phyloP scores from a whole-genome alignment of 2,329 filamentous ascomycete species.

The Zymoseptoria brevis region DNA sequence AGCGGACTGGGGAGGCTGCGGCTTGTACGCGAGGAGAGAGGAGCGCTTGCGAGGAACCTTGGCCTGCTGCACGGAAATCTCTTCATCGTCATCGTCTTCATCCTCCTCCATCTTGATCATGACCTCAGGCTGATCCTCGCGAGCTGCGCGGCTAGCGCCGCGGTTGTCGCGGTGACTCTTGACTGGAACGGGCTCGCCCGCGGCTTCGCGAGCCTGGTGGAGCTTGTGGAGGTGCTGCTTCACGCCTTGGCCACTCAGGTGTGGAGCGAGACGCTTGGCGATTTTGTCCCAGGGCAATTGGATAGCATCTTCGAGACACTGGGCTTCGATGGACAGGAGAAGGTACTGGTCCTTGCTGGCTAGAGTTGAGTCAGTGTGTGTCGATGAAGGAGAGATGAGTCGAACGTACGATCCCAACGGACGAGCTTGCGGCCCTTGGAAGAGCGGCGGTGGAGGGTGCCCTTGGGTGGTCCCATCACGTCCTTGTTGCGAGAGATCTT shows the following conservation, averaged over 20 bases:
- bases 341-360: slow-evolving; percentile 18
- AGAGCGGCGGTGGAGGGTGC: not conserved
- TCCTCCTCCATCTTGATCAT: not conserved
- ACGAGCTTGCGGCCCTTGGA: not conserved
- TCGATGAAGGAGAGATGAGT: not conserved
- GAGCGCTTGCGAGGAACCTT: not conserved
- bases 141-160: not conserved
- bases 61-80: not conserved
- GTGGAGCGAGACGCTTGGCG: slow-evolving; percentile 7
- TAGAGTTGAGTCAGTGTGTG: not conserved
- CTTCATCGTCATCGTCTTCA: not conserved
- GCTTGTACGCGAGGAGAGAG: not conserved
- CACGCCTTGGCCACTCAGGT: slow-evolving; percentile 15
- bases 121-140: not conserved
- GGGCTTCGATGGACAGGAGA: slow-evolving; percentile 17
- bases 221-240: slow-evolving; percentile 23
- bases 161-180: not conserved
- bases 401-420: not conserved
- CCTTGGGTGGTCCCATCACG: not conserved
- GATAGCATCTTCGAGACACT: slow-evolving; percentile 7
- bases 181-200: slow-evolving; percentile 13
- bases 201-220: slow-evolving; percentile 12
- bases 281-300: slow-evolving; percentile 17
- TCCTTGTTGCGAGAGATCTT: not conserved
- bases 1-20: not conserved